A percentile compares a stretch with the other conserved stretches of the same genome.
Evolutionary conservation across 176 grass and related monocot genomes (phyloP).

Genomic region (Pharus latifolius): DNA sequence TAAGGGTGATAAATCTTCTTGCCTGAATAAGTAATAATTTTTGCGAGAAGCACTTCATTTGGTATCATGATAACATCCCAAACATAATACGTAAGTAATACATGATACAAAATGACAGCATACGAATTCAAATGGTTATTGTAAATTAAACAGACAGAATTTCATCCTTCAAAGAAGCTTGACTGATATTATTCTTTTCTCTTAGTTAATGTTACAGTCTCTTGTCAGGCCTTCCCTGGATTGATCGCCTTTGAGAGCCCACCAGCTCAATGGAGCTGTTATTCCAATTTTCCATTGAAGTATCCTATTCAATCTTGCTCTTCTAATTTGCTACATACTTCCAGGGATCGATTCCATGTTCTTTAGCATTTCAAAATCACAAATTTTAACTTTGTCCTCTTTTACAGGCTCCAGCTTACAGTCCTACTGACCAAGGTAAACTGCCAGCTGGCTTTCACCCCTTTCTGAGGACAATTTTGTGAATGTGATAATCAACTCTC

Average conservation of each 20-base stretch:
- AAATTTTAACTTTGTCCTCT: not conserved
- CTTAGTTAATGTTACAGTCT: too few relatives aligned
- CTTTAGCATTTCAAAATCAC: not conserved
- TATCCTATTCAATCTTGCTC: not conserved
- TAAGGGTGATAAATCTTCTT: constrained; percentile 82
- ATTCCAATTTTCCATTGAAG: not conserved
- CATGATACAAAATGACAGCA: too few relatives aligned
- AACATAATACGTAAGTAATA: too few relatives aligned
- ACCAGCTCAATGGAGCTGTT: not conserved
- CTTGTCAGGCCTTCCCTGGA: not conserved
- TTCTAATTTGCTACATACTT: not conserved
- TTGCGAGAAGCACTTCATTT: not conserved
- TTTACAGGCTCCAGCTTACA: not conserved
- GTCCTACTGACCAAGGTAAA: not conserved
- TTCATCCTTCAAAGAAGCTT: too few relatives aligned
- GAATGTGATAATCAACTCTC: too few relatives aligned
- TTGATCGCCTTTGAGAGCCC: not conserved
- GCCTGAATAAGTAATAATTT: constrained; percentile 38
- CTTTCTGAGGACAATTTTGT: too few relatives aligned
- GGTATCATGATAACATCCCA: not conserved
- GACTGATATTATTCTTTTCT: too few relatives aligned
- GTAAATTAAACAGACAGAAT: not conserved
- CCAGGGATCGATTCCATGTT: not conserved
- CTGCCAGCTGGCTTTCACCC: too few relatives aligned
- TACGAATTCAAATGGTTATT: not conserved